phyloP scores from a whole-genome alignment of 2,329 filamentous ascomycete species.

The Trichoderma sp. region DNA sequence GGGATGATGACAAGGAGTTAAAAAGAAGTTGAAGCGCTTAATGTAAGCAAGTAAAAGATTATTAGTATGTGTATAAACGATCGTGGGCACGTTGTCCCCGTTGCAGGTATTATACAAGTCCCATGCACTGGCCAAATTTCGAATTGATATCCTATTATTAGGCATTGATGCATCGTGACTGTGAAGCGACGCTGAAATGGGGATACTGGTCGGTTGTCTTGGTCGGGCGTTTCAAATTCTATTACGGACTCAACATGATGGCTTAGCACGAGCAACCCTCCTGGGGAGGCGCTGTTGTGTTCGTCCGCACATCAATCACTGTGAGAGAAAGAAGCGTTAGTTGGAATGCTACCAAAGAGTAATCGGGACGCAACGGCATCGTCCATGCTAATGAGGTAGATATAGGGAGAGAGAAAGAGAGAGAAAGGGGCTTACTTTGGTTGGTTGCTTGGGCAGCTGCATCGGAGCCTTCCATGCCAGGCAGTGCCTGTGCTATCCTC shows the following conservation, averaged over 20 bases:
- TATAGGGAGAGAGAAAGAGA: not conserved
- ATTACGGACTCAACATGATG: not conserved
- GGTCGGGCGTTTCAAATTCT: not conserved
- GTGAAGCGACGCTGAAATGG: constrained; percentile 5
- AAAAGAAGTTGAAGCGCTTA: not conserved
- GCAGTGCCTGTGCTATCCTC: constrained; percentile 95
- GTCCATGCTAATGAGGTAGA: not conserved
- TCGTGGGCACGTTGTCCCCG: constrained; percentile 35
- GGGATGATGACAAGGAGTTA: not conserved
- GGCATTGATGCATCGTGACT: constrained; percentile 6
- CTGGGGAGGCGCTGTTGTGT: constrained; percentile 65
- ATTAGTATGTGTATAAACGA: constrained; percentile 30
- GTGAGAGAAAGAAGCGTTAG: constrained; percentile 8
- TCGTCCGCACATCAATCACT: constrained; percentile 96
- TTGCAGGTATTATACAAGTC: constrained; percentile 37
- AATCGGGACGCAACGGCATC: not conserved
- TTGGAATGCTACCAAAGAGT: constrained; percentile 7
- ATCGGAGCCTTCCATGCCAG: constrained; percentile 93
- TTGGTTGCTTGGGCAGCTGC: constrained; percentile 67
- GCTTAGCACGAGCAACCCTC: constrained; percentile 60
- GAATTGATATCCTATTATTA: constrained; percentile 31
- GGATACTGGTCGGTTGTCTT: constrained; percentile 1
- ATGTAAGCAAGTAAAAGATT: constrained; percentile 1
- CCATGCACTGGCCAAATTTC: constrained; percentile 33
- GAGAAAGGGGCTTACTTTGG: constrained; percentile 64